Evolutionary conservation across 2,329 filamentous ascomycete genomes (phyloP), one percentile per base, ranked within the genome.

Genomic region (Sarocladium brachiariae): DNA sequence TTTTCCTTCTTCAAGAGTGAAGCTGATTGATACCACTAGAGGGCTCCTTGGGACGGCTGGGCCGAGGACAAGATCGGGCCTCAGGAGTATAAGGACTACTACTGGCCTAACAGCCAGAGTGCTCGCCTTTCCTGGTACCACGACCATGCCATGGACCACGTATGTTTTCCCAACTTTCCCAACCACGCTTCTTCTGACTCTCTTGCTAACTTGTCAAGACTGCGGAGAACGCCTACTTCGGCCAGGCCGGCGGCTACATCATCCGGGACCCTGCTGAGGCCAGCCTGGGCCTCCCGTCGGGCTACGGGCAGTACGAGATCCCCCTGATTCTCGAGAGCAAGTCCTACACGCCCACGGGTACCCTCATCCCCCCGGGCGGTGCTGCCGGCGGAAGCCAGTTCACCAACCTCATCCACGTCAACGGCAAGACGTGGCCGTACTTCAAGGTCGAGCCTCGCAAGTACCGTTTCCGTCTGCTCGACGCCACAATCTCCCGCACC

Each of bases 21-120:
- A 43, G n/a, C 23, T 43, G 11, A 43, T 16, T 13, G 13, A n/a
- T 23, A 3, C n/a, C 7, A 9, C 9, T 72, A 71, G 6, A 50
- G 55, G 19, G 39, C 55, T 31, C 37, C 52, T 27, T 56, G 50
- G 19, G 55, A 56, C 43, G 55, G 55, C 16, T 43, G 39, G 39
- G 39, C 39, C 23, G 21, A 43, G 23, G 39, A 43, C 21, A 24
- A 43, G 19, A 43, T 43, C n/a, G 39, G 13, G 11, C 21, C 39
- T 14, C 9, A 25, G 3, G 9, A 43, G 23, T 43, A 43, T 23
- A 43, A 43, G 23, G 39, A 43, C 39, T 43, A 43, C 23, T 43
- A 43, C 23, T 43, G 39, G 39, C 39, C 39, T 4, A 43, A 43
- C 39, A 43, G 39, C 39, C 39, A 43, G 23, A 25, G 21, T 11